Conservation (phyloP, 139 green algal genomes). For the Pleodorina starrii region DNA sequence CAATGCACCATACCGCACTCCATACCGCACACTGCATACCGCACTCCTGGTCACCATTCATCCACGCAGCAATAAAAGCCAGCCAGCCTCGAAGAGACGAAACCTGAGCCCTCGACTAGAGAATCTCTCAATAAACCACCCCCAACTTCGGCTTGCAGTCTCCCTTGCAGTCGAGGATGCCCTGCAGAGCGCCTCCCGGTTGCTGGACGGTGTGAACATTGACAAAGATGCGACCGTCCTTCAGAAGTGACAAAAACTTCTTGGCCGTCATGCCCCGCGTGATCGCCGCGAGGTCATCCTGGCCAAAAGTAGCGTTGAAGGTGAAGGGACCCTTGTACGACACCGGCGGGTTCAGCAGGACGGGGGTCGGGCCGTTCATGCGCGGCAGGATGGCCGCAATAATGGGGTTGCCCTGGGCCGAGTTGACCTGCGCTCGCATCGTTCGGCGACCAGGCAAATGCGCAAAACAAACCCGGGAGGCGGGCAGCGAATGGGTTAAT, state of each 20-base stretch:
- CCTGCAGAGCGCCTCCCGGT: background rate
- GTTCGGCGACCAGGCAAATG: too few relatives aligned
- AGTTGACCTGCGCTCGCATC: background rate
- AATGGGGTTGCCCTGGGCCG: conserved; percentile 1
- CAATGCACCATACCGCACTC: too few relatives aligned
- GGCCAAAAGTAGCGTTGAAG: background rate
- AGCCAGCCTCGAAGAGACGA: too few relatives aligned
- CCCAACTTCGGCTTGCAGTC: conserved; percentile 7
- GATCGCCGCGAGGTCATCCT: background rate
- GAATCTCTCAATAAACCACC: too few relatives aligned
- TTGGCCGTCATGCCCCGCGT: background rate
- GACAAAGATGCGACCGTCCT: background rate
- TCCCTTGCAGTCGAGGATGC: background rate
- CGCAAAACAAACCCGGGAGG: background rate
- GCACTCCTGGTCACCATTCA: too few relatives aligned
- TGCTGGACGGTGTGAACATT: conserved; percentile 5
- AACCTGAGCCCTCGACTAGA: too few relatives aligned
- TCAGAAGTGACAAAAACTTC: background rate
- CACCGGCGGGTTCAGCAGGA: conserved; percentile 17
- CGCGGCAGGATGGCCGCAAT: background rate
- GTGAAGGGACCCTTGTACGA: background rate
- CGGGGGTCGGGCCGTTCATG: background rate
- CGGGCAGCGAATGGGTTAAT: background rate
- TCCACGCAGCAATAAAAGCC: too few relatives aligned
- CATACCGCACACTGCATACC: too few relatives aligned